A percentile compares a stretch with the other conserved stretches of the same genome.
These are phyloP conservation scores for Senna tora DNA, from an alignment of 306 rosid genomes.

Conservation along the genomic window DNA sequence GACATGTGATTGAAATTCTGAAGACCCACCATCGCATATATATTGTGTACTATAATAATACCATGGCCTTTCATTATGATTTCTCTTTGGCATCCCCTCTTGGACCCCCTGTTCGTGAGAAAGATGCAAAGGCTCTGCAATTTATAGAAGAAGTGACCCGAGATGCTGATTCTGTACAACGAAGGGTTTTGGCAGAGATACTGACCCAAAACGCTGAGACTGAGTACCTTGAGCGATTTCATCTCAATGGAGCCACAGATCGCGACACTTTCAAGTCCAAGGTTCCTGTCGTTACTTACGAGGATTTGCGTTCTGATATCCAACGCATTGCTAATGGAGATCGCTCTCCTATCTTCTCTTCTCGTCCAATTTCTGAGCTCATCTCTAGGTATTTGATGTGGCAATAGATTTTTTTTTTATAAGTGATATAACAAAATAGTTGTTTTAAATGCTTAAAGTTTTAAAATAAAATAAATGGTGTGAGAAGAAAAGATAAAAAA, in stretches of 20 bases:
- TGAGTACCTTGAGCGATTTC: slow-evolving; percentile 64
- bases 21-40: no score
- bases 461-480: no score
- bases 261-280: slow-evolving; percentile 65
- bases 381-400: slow-evolving; percentile 77
- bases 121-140: slow-evolving; percentile 56
- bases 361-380: slow-evolving; percentile 78
- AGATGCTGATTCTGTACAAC: slow-evolving; percentile 55
- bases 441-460: no score
- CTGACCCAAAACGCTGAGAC: slow-evolving; percentile 62
- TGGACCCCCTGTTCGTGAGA: slow-evolving; percentile 49
- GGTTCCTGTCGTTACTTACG: slow-evolving; percentile 71
- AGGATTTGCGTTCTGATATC: slow-evolving; percentile 69
- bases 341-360: slow-evolving; percentile 67
- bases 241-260: slow-evolving; percentile 63
- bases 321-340: slow-evolving; percentile 88
- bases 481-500: no score
- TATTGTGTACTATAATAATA: no score
- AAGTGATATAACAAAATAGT: no score
- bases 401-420: no score
- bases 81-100: no score
- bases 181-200: slow-evolving; percentile 59
- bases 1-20: no score
- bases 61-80: slow-evolving; percentile 61
- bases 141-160: slow-evolving; percentile 67